A percentile compares a stretch with the other conserved stretches of the same genome.
Conservation (phyloP, 345 rosid genomes). For the Eucalyptus sideroxylon region DNA sequence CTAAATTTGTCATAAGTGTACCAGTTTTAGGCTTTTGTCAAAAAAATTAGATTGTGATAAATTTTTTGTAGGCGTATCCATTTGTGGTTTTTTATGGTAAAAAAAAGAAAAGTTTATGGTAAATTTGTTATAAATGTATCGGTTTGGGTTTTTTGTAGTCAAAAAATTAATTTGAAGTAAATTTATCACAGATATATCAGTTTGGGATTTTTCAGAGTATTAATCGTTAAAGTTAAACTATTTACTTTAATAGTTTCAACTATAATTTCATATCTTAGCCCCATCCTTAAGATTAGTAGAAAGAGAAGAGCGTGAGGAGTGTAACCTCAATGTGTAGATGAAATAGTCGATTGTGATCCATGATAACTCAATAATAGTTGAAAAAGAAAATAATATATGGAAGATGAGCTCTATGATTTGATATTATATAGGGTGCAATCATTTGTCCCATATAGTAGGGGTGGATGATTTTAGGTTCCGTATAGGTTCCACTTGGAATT, state of each 20-base stretch:
- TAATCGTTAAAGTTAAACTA: accelerated
- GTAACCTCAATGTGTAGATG: background rate
- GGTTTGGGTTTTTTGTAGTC: accelerated
- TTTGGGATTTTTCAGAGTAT: too few species aligned
- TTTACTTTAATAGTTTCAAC: background rate
- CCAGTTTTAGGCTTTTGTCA: accelerated
- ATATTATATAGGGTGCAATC: background rate
- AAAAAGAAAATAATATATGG: background rate
- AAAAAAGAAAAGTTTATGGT: accelerated
- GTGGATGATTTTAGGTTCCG: accelerated
- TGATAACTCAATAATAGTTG: background rate
- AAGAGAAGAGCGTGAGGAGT: background rate
- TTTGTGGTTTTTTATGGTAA: accelerated
- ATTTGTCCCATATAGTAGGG: background rate
- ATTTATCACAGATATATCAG: accelerated
- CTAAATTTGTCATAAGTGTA: accelerated
- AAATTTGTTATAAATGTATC: accelerated
- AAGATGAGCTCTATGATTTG: background rate
- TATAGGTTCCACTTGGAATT: accelerated
- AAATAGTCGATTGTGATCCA: background rate
- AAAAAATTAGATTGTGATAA: too few species aligned
- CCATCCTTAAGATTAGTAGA: background rate
- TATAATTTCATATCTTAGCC: background rate
- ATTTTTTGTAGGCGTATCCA: accelerated
- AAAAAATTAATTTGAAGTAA: too few species aligned